Evolutionary conservation across 2,329 filamentous ascomycete species (phyloP).

Genomic region (Alternaria sp.): DNA sequence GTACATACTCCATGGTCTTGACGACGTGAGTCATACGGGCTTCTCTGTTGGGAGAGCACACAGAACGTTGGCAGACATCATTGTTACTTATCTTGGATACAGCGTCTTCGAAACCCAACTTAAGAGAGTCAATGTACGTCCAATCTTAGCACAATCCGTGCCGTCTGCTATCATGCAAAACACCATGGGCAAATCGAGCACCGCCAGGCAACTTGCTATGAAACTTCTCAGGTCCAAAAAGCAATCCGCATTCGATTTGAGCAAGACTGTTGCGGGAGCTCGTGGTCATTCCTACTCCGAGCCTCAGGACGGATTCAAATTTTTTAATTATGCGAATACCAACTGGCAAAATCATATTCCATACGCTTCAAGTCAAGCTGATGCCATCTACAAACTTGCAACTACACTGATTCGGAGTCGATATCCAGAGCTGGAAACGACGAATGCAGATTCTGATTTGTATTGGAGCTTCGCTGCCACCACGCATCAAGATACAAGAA

Average conservation of each 20-base stretch:
- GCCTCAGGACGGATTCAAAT: conserved; percentile 1
- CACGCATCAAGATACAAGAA: conserved; percentile 1
- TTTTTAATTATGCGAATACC: conserved; percentile 19
- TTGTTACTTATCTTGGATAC: conserved; percentile 32
- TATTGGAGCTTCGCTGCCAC: background rate
- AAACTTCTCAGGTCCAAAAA: conserved; percentile 14
- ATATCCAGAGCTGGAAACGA: too few species aligned
- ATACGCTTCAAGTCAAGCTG: conserved; percentile 11
- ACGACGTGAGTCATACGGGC: background rate
- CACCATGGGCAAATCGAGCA: conserved; percentile 9
- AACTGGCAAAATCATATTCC: conserved; percentile 18
- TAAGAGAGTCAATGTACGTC: conserved; percentile 2
- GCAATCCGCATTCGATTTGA: conserved; percentile 17
- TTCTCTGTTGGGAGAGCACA: conserved; percentile 11
- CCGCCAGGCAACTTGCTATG: conserved; percentile 8
- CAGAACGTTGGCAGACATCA: conserved; percentile 18
- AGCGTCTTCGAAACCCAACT: conserved; percentile 25
- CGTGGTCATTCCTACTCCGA: background rate
- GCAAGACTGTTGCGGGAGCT: conserved; percentile 12
- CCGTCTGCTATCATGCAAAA: conserved; percentile 12
- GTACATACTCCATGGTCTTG: conserved; percentile 15
- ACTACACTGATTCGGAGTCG: background rate
- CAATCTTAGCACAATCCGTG: conserved; percentile 5
- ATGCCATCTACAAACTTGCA: conserved; percentile 7
- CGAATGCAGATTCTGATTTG: background rate